Conservation (phyloP, 495 filamentous ascomycete species). For the Xanthoparmelia taractica region DNA sequence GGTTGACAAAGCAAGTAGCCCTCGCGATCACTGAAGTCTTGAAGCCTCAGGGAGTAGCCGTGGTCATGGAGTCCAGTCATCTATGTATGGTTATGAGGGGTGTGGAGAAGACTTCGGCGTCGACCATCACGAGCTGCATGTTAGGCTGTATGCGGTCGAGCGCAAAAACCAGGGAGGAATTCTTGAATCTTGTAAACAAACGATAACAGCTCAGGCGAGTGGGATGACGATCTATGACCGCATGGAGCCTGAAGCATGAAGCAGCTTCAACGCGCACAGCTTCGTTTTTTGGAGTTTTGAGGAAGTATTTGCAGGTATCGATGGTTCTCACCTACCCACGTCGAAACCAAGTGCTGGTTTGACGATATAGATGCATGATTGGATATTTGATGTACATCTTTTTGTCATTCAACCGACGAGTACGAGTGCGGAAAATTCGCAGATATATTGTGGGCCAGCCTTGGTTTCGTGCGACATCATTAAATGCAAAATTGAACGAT, state of each 20-base stretch:
- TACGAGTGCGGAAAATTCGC: background rate
- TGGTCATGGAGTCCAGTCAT: slow-evolving; percentile 95
- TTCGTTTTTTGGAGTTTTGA: slow-evolving; percentile 1
- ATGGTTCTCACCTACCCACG: slow-evolving; percentile 18
- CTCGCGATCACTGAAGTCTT: slow-evolving; percentile 87
- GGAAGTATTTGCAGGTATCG: background rate
- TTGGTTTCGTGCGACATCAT: background rate
- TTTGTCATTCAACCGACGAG: slow-evolving; percentile 19
- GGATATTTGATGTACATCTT: background rate
- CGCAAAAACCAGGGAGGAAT: slow-evolving; percentile 91
- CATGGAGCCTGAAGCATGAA: slow-evolving; percentile 1
- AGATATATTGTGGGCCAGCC: background rate
- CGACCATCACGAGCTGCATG: slow-evolving; percentile 92
- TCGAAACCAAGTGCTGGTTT: slow-evolving; percentile 20
- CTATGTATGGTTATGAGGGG: slow-evolving; percentile 99
- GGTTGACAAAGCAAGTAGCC: slow-evolving; percentile 91
- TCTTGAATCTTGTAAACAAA: slow-evolving; percentile 72
- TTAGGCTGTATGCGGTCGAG: slow-evolving; percentile 86
- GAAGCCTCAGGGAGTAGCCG: slow-evolving; percentile 88
- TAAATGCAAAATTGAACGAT: background rate
- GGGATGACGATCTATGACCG: background rate
- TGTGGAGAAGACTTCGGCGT: slow-evolving; percentile 79
- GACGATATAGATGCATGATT: slow-evolving; percentile 3
- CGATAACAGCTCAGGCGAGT: slow-evolving; percentile 21
- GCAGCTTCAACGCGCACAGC: background rate